These are phyloP conservation scores for Gryganskiella cystojenkinii DNA, from an alignment of 192 early-diverging fungal species.

Conservation along the genomic window DNA sequence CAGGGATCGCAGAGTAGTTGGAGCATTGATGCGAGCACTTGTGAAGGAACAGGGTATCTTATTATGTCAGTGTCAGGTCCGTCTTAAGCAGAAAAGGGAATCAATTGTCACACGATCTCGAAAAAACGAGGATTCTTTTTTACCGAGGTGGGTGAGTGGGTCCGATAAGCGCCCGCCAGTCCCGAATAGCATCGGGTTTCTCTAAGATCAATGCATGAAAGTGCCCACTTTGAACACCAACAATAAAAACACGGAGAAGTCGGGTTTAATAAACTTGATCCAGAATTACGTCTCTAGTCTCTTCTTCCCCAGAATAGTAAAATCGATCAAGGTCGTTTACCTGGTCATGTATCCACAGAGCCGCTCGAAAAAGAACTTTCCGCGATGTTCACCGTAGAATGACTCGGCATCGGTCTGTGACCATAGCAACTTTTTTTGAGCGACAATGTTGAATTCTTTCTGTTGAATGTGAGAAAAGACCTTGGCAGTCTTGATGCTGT, in stretches of 20 bases:
- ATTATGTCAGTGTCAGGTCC: background rate
- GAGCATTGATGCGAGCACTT: constrained; percentile 67
- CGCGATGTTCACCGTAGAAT: constrained; percentile 77
- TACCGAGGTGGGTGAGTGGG: constrained; percentile 75
- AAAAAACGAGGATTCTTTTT: too few relatives aligned
- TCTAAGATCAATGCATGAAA: constrained; percentile 69
- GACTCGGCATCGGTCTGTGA: constrained; percentile 61
- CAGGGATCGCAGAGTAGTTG: constrained; percentile 63
- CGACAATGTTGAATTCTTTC: constrained; percentile 54
- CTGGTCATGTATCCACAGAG: constrained; percentile 80
- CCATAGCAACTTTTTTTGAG: constrained; percentile 61
- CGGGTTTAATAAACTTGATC: background rate
- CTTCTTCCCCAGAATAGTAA: background rate
- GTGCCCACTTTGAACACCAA: constrained; percentile 58
- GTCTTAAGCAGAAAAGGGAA: too few relatives aligned
- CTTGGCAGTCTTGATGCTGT: constrained; percentile 53
- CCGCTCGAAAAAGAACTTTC: constrained; percentile 75
- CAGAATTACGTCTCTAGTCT: background rate
- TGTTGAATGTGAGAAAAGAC: constrained; percentile 60
- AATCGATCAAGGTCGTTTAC: too few relatives aligned
- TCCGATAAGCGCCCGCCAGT: constrained; percentile 74
- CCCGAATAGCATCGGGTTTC: constrained; percentile 64
- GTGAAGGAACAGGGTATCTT: background rate
- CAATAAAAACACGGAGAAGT: background rate
- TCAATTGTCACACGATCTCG: too few relatives aligned